A percentile compares a stretch with the other conserved stretches of the same genome.
These are phyloP conservation scores for Cladosporium sp. DNA, from an alignment of 2,329 filamentous ascomycete species.

Conservation along the genomic window DNA sequence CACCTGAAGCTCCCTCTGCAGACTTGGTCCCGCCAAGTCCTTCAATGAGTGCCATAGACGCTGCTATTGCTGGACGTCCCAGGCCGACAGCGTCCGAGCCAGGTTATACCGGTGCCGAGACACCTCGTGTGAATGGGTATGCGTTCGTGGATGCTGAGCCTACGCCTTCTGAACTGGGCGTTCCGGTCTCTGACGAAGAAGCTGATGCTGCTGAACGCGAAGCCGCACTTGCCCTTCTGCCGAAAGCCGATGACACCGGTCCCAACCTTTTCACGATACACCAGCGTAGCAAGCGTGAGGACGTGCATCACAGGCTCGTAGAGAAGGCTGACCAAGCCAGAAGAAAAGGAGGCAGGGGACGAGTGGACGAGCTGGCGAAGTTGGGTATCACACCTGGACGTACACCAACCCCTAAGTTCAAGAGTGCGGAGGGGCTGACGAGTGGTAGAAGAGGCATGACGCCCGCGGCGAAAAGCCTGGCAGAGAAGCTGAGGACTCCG, in stretches of 20 bases:
- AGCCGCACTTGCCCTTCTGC: slow-evolving; percentile 37
- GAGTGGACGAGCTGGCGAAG: slow-evolving; percentile 29
- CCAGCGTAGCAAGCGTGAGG: slow-evolving; percentile 71
- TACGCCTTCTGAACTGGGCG: slow-evolving; percentile 53
- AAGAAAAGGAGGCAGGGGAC: slow-evolving; percentile 55
- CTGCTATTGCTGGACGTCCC: slow-evolving; percentile 73
- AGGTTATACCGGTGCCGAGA: slow-evolving; percentile 64
- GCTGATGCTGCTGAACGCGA: slow-evolving; percentile 32
- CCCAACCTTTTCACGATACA: slow-evolving; percentile 78
- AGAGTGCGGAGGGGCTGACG: slow-evolving; percentile 45
- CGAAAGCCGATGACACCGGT: slow-evolving; percentile 48
- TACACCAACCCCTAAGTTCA: slow-evolving; percentile 66
- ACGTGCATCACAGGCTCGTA: slow-evolving; percentile 79
- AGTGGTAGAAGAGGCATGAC: slow-evolving; percentile 50
- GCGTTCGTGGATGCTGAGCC: slow-evolving; percentile 85
- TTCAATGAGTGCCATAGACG: slow-evolving; percentile 76
- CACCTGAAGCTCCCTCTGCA: slow-evolving; percentile 34
- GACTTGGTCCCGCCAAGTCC: slow-evolving; percentile 64
- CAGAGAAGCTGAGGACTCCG: slow-evolving; percentile 55
- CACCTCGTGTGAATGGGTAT: slow-evolving; percentile 88
- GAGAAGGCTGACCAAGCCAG: slow-evolving; percentile 73
- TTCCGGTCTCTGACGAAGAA: slow-evolving; percentile 33
- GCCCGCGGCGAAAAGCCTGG: slow-evolving; percentile 67
- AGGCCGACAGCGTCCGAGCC: slow-evolving; percentile 58
- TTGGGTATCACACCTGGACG: slow-evolving; percentile 42